Conservation (phyloP, 2,329 filamentous ascomycete species). For the Monilinia polystroma region DNA sequence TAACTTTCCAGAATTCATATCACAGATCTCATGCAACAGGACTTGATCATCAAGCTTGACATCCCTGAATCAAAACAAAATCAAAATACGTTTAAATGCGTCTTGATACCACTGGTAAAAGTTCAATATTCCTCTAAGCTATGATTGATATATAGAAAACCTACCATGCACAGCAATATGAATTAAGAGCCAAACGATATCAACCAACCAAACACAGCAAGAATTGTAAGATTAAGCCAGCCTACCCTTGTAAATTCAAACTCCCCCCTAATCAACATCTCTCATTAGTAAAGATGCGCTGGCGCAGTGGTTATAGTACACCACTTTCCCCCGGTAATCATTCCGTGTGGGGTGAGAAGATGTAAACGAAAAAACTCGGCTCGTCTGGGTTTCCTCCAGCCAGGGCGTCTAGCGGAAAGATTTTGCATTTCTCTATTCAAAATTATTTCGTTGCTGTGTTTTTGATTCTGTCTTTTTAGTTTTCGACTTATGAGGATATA, state of each 20-base stretch:
- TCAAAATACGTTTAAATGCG: background rate
- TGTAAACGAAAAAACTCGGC: background rate
- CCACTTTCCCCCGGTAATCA: background rate
- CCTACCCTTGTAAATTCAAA: background rate
- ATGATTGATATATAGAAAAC: too few relatives aligned
- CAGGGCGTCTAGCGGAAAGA: background rate
- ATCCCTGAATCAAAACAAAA: background rate
- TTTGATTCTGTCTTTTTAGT: too few relatives aligned
- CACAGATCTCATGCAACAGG: background rate
- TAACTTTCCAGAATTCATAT: background rate
- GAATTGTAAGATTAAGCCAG: background rate
- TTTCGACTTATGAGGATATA: background rate
- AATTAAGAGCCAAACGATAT: background rate
- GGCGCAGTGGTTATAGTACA: background rate
- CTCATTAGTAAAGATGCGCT: conserved; percentile 3
- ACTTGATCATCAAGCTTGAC: too few relatives aligned
- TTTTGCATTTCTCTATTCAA: background rate
- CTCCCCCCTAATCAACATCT: background rate
- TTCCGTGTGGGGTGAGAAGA: background rate
- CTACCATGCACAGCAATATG: too few relatives aligned
- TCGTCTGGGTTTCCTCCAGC: background rate
- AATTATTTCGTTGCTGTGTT: background rate
- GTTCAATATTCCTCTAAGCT: too few relatives aligned
- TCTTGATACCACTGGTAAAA: too few relatives aligned
- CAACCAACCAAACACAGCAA: background rate